Percentiles rank a stretch among this genome's conserved stretches.
Evolutionary conservation across 2,329 filamentous ascomycete genomes (phyloP).

Genomic region (Fusarium domesticum): DNA sequence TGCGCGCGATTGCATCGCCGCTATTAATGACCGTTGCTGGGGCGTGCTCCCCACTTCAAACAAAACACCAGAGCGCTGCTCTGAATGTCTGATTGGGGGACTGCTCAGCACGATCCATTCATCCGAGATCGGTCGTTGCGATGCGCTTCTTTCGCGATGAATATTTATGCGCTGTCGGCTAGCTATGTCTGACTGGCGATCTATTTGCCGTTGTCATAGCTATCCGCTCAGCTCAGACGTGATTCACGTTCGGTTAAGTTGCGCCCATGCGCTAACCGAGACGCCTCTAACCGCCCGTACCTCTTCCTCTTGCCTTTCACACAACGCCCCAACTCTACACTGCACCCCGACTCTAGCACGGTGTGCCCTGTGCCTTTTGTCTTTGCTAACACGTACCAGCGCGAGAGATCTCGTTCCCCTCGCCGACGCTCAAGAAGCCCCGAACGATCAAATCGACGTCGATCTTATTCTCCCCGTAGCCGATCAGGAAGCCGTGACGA

Average conservation of each 20-base stretch:
- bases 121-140: constrained; percentile 21
- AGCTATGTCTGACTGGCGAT: neutral
- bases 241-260: constrained; percentile 14
- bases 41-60: constrained; percentile 21
- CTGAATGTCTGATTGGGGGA: constrained; percentile 13
- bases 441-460: constrained; percentile 63
- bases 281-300: constrained; percentile 3
- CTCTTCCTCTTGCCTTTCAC: constrained; percentile 9
- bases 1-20: constrained; percentile 18
- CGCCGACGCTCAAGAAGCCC: constrained; percentile 84
- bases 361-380: constrained; percentile 8
- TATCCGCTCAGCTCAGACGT: constrained; percentile 3
- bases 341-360: constrained; percentile 15
- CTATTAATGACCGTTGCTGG: constrained; percentile 12
- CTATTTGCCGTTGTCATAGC: neutral
- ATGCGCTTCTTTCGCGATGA: constrained; percentile 2
- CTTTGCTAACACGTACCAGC: constrained; percentile 51
- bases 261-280: constrained; percentile 8
- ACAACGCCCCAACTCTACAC: constrained; percentile 3
- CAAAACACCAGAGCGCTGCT: constrained; percentile 13
- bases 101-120: constrained; percentile 17
- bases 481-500: constrained; percentile 74
- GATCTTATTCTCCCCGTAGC: constrained; percentile 76
- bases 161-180: neutral
- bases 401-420: constrained; percentile 78